Conservation (phyloP, 164 flowering plant genomes). For the Saururus chinensis region DNA sequence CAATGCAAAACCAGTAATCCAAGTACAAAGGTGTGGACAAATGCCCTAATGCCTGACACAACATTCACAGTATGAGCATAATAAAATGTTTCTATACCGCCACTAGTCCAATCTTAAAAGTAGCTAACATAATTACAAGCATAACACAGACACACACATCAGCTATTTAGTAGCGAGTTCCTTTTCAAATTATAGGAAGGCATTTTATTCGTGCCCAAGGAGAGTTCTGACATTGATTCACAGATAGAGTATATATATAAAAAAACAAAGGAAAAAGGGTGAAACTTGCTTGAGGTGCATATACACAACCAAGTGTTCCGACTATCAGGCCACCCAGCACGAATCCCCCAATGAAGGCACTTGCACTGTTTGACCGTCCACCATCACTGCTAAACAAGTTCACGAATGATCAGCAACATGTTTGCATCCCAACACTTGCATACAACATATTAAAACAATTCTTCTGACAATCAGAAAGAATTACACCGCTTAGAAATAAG, state of each 20-base stretch:
- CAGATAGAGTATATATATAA: background rate
- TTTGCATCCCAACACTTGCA: background rate
- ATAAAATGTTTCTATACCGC: background rate
- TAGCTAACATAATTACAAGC: background rate
- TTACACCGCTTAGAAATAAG: no score
- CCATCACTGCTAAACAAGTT: conserved; percentile 31
- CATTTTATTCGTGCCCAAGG: background rate
- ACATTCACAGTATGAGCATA: background rate
- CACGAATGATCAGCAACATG: background rate
- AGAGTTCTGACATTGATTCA: background rate
- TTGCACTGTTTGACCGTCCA: conserved; percentile 46
- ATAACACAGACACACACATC: background rate
- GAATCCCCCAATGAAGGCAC: conserved; percentile 85
- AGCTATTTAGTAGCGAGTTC: background rate
- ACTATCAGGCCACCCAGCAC: conserved; percentile 84
- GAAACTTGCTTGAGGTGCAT: conserved; percentile 77
- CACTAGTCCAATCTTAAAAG: background rate
- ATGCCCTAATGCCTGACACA: background rate
- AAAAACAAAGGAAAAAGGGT: background rate
- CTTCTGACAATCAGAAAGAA: background rate
- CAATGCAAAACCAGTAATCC: background rate
- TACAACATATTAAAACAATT: background rate
- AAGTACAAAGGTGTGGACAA: background rate
- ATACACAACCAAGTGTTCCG: conserved; percentile 83
- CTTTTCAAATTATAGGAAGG: background rate